Base-by-base conservation (phyloP, 805 yeast species). In the Pachysolen tannophilus region DNA sequence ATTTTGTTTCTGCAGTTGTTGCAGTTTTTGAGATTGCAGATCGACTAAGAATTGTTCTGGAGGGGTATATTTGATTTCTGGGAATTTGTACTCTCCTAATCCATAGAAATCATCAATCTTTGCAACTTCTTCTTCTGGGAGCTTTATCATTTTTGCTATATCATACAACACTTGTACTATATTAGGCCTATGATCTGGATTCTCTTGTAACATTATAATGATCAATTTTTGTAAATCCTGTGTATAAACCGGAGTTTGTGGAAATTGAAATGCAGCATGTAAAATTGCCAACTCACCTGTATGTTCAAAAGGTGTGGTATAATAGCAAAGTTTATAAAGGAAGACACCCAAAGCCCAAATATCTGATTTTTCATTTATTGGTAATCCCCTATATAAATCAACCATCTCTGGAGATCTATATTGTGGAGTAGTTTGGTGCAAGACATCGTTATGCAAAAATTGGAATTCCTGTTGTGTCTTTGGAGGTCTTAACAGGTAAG, bases 301-400 rank as follows among this genome's bases (percentile, higher is more conserved):
- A 30, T 60, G 44, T 58, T 90, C 98, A 56, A 92, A 90, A 2
- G 98, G 98, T 1, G 98, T 90, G 1, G 82, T 88, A 57, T 85
- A 90, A 60, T 82, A 90, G 58, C 95, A 81, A 42, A 90, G 64
- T 53, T 90, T 90, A 65, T 84, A 90, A 33, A 92, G 65, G 43
- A 92, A 84, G 21, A 92, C 80, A 8, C 98, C 98, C 32, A 90
- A 61, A 0, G 98, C 98, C 98, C 98, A 90, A 32, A 90, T 83
- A 59, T 90, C 98, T 6, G 90, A 70, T 56, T 86, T 86, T 49
- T 88, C 94, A 56, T 90, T 92, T 27, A 90, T 82, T 2, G 96
- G 92, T 31, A 77, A 61, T 6, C 87, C 83, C 31, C 86, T 65
- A 53, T 81, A 80, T 18, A 88, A 67, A 57, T 90, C 97, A 38